These are phyloP conservation scores for Cerioporus squamosus DNA, from an alignment of 1,284 basidiomycete species.

Conservation along the genomic window DNA sequence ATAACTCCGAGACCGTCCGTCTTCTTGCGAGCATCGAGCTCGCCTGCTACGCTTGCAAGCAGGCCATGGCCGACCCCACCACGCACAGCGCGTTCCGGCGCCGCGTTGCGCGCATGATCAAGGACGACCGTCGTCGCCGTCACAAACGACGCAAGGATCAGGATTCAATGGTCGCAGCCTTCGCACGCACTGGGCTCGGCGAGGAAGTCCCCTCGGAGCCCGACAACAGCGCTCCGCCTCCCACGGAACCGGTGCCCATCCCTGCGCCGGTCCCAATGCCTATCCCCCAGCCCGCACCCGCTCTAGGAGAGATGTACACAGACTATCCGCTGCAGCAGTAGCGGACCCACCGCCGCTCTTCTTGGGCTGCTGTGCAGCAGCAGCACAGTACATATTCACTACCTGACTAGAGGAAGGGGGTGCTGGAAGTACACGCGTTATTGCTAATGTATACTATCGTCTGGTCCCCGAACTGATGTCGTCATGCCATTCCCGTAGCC, in stretches of 20 bases:
- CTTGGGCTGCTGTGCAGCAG: background rate
- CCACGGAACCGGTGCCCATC: slow-evolving; percentile 23
- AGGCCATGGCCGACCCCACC: slow-evolving; percentile 65
- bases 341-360: background rate
- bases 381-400: background rate
- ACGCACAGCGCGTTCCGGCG: slow-evolving; percentile 64
- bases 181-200: slow-evolving; percentile 61
- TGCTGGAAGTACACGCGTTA: slow-evolving; percentile 22
- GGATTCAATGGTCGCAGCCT: slow-evolving; percentile 77
- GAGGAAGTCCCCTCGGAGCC: slow-evolving; percentile 14
- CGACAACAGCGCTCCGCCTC: slow-evolving; percentile 14
- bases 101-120: slow-evolving; percentile 75
- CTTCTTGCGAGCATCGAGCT: slow-evolving; percentile 80
- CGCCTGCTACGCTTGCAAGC: slow-evolving; percentile 75
- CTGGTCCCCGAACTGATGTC: slow-evolving; percentile 1
- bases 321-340: slow-evolving; percentile 17
- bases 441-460: slow-evolving; percentile 31
- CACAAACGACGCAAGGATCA: slow-evolving; percentile 81
- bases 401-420: slow-evolving; percentile 13
- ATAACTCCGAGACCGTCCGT: slow-evolving; percentile 78
- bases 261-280: slow-evolving; percentile 25
- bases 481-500: slow-evolving; percentile 1
- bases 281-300: slow-evolving; percentile 17
- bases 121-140: slow-evolving; percentile 77
- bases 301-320: slow-evolving; percentile 2